Evolutionary conservation across 768 basidiomycete genomes (phyloP).

Genomic region (Psilocybe subaeruginosa): DNA sequence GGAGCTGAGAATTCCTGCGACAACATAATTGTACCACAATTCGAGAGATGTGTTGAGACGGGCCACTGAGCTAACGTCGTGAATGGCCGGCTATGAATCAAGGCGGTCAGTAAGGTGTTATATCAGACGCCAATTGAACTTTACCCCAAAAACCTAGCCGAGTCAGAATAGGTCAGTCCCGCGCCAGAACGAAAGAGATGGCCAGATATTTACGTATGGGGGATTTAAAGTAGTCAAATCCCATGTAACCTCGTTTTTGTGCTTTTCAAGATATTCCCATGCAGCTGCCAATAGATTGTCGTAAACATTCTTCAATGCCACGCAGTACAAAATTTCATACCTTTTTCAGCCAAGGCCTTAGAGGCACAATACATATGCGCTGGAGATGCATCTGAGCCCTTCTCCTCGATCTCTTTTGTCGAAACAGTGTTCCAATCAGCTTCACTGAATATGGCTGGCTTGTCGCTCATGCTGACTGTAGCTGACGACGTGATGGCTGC

Average conservation of each 20-base stretch:
- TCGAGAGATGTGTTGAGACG: constrained; percentile 42
- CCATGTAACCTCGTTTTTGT: constrained; percentile 46
- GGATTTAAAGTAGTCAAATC: constrained; percentile 59
- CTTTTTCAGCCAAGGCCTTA: constrained; percentile 69
- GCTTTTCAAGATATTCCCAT: constrained; percentile 42
- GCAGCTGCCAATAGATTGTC: constrained; percentile 31
- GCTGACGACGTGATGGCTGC: constrained; percentile 60
- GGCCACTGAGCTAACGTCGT: constrained; percentile 36
- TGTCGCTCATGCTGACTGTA: constrained; percentile 43
- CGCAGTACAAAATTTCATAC: constrained; percentile 28
- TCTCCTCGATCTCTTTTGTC: constrained; percentile 45
- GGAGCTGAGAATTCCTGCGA: constrained; percentile 18
- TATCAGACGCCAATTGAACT: no score
- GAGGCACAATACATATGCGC: constrained; percentile 52
- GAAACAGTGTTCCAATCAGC: constrained; percentile 65
- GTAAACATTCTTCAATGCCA: background rate
- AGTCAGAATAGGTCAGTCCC: background rate
- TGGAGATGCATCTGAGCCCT: constrained; percentile 41
- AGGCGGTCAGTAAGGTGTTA: background rate
- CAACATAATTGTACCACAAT: constrained; percentile 28
- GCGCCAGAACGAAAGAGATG: background rate
- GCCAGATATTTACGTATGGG: no score
- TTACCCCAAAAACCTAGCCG: constrained; percentile 10
- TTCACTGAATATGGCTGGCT: constrained; percentile 44
- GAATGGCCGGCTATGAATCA: constrained; percentile 39